phyloP scores from a whole-genome alignment of 1,284 basidiomycete species.

The Coriolopsis trogii region DNA sequence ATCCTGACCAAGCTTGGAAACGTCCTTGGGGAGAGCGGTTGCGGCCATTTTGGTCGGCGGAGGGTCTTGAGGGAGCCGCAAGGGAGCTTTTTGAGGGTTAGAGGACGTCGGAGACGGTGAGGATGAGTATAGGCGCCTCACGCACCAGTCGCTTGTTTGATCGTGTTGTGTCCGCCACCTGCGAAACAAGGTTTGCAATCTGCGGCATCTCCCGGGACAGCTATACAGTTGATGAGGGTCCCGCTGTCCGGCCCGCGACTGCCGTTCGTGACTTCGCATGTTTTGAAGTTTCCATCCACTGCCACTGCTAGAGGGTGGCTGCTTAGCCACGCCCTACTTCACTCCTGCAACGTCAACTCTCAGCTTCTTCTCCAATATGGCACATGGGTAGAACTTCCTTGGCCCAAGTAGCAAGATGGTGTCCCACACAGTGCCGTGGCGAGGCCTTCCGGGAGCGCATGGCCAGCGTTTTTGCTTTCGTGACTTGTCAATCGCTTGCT shows the following conservation, averaged over 20 bases:
- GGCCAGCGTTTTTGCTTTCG: no score
- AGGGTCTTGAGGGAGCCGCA: slow-evolving; percentile 29
- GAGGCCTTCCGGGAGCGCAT: no score
- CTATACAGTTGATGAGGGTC: slow-evolving; percentile 40
- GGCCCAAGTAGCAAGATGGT: no score
- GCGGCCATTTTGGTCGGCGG: slow-evolving; percentile 51
- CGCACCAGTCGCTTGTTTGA: slow-evolving; percentile 44
- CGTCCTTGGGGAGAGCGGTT: slow-evolving; percentile 79
- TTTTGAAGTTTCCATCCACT: no score
- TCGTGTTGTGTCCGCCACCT: slow-evolving; percentile 44
- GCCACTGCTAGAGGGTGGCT: no score
- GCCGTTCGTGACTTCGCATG: no score
- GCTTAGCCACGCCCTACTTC: no score
- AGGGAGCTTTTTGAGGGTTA: slow-evolving; percentile 26
- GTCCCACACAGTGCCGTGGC: no score
- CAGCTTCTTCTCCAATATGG: no score
- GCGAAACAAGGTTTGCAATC: slow-evolving; percentile 47
- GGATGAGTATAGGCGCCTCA: slow-evolving; percentile 16
- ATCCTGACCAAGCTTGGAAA: slow-evolving; percentile 84
- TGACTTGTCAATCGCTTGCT: no score
- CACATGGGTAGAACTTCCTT: no score
- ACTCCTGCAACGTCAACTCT: no score
- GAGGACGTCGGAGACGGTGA: slow-evolving; percentile 27
- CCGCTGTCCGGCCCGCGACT: slow-evolving; percentile 1
- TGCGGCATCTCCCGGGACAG: slow-evolving; percentile 43